Evolutionary conservation across 208 protist genomes (phyloP).

Genomic region (Leishmania guyanensis): DNA sequence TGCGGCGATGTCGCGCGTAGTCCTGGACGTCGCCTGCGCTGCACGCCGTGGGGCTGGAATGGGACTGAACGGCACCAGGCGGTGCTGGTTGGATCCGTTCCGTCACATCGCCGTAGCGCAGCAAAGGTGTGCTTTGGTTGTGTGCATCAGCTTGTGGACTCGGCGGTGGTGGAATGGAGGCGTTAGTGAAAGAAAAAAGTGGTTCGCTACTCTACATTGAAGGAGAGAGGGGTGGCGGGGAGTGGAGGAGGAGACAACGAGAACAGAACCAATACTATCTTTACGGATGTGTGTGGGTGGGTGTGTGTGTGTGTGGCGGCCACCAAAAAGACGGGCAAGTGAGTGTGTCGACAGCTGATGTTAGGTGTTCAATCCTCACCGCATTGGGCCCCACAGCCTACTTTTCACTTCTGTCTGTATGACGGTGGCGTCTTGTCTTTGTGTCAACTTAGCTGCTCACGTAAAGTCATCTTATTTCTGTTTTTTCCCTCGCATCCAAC

Average conservation of each 20-base stretch:
- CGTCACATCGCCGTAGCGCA: not conserved
- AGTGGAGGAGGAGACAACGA: no score
- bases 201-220: no score
- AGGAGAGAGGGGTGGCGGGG: no score
- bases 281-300: no score
- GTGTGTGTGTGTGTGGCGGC: not conserved
- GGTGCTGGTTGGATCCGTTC: not conserved
- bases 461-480: not conserved
- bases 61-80: not conserved
- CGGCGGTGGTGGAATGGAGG: no score
- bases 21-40: not conserved
- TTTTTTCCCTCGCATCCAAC: not conserved
- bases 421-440: not conserved
- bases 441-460: not conserved
- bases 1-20: not conserved
- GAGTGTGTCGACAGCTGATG: not conserved
- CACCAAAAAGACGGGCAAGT: not conserved
- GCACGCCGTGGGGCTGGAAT: not conserved
- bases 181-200: no score
- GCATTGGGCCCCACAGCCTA: not conserved
- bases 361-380: not conserved
- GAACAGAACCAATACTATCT: no score
- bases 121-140: no score
- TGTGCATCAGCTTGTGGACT: no score
- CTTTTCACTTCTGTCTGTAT: not conserved